Evolutionary conservation across 768 basidiomycete species (phyloP).

Genomic region (Agaricus sinodeliciosus): DNA sequence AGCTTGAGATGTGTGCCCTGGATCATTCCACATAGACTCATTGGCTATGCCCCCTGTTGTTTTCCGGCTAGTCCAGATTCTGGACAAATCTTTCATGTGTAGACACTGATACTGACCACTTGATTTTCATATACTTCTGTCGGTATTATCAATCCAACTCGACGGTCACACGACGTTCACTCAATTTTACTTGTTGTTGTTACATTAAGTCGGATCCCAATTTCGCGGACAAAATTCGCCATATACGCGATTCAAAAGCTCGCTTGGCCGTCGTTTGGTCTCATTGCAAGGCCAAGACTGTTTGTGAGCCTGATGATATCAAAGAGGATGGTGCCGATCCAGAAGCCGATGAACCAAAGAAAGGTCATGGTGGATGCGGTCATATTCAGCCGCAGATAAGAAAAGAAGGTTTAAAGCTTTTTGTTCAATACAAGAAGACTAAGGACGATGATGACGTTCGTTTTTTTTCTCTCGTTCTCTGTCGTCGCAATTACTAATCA

Average conservation of each 20-base stretch:
- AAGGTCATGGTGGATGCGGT: conserved; percentile 96
- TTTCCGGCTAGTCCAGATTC: conserved; percentile 21
- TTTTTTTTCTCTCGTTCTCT: conserved; percentile 14
- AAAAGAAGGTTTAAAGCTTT: conserved; percentile 93
- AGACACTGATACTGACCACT: conserved; percentile 60
- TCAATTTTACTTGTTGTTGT: conserved; percentile 10
- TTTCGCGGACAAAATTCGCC: conserved; percentile 84
- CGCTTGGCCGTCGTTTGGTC: conserved; percentile 84
- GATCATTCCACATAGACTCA: conserved; percentile 58
- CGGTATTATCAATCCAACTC: conserved; percentile 16
- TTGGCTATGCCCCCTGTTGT: conserved; percentile 52
- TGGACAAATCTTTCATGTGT: conserved; percentile 18
- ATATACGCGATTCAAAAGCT: conserved; percentile 78
- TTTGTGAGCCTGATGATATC: conserved; percentile 84
- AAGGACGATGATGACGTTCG: conserved; percentile 93
- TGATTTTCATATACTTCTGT: conserved; percentile 46
- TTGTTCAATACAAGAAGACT: conserved; percentile 90
- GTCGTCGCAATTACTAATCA: conserved; percentile 12
- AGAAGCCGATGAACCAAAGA: conserved; percentile 68
- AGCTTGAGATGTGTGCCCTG: conserved; percentile 46
- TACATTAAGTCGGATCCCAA: conserved; percentile 70
- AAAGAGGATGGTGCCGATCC: conserved; percentile 78
- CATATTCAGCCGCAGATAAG: conserved; percentile 83
- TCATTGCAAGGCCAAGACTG: conserved; percentile 82
- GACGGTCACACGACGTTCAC: conserved; percentile 20